Evolutionary conservation across 2,329 filamentous ascomycete species (phyloP).

Genomic region (Beauveria varroae): DNA sequence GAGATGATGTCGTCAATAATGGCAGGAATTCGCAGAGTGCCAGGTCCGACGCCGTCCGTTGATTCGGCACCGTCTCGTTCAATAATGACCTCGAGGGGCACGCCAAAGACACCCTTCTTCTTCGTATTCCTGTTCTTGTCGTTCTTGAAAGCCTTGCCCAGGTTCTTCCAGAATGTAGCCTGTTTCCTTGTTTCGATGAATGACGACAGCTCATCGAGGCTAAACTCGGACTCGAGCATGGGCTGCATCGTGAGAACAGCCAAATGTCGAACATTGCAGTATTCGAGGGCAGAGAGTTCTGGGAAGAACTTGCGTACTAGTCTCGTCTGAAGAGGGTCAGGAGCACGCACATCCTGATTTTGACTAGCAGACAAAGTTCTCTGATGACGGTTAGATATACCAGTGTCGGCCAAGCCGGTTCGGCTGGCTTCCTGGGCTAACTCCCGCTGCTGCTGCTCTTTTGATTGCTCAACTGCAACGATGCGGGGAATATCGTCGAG

Average conservation of each 20-base stretch:
- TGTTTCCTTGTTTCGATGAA: constrained; percentile 87
- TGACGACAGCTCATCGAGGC: constrained; percentile 84
- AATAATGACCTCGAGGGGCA: constrained; percentile 79
- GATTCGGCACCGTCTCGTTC: constrained; percentile 94
- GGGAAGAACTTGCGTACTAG: constrained; percentile 82
- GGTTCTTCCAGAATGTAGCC: constrained; percentile 95
- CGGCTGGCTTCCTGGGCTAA: constrained; percentile 57
- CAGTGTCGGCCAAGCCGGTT: constrained; percentile 36
- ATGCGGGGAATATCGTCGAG: constrained; percentile 95
- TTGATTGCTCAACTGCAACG: constrained; percentile 88
- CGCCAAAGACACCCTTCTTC: constrained; percentile 91
- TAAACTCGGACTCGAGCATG: constrained; percentile 81
- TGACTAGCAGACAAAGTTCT: constrained; percentile 50
- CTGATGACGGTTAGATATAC: constrained; percentile 59
- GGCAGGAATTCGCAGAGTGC: constrained; percentile 82
- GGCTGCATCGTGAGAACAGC: constrained; percentile 94
- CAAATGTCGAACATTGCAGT: constrained; percentile 93
- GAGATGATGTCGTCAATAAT: constrained; percentile 90
- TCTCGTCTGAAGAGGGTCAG: constrained; percentile 46
- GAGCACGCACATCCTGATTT: constrained; percentile 42
- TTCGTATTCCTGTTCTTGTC: constrained; percentile 70
- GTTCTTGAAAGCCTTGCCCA: constrained; percentile 92
- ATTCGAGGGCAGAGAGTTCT: constrained; percentile 88
- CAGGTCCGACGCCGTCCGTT: constrained; percentile 93
- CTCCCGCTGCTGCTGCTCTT: constrained; percentile 59